Evolutionary conservation across 306 rosid genomes (phyloP), one percentile per base, ranked within the genome.

Genomic region (Cicer yamashitae): DNA sequence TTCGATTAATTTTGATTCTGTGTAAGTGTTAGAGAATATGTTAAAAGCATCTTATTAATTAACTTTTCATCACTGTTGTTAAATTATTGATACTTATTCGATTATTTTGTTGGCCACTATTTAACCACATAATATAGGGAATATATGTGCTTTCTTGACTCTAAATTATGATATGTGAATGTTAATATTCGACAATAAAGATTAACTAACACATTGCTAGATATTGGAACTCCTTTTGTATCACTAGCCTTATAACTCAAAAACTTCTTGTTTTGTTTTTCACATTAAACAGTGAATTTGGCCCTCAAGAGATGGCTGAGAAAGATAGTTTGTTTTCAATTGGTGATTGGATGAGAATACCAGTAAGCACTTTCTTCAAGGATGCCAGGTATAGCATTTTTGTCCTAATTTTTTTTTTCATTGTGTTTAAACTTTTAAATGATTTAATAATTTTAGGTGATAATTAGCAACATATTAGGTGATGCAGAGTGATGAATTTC

Each of bases 331-430:
- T 81, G 45, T 83, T 73, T 87, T 52, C 88, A 30, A 54, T 58
- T 18, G 82, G 81, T 54, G 88, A 87, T 63, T 77, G 78, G 83
- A 77, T 81, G 79, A 91, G 71, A 70, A 67, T 79, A 22, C 90
- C 94, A 48, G 22, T 84, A 34, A 79, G 61, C 71, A 71, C 83
- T 76, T 89, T 91, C 82, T 93, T 91, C 54, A 87, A 91, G 84
- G 88, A 89, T 79, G 81, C 79, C 60, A 86, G 97, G 98, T 91
- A 70, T 69, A 52, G 12, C 71, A 68, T 69, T 79, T 83, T 53
- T 60, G 46, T 54, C 6, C 34, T 30, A 25, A 25, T 30, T 30
- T 30, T 30, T 30, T 30, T 30, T 30, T 30, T 3, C 34, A 12
- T 13, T 63, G 50, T 58, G 48, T 68, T 46, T 46, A 15, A 45